Evolutionary conservation across 1,284 basidiomycete genomes (phyloP), one percentile per base, ranked within the genome.

Genomic region (Irpex sp.): DNA sequence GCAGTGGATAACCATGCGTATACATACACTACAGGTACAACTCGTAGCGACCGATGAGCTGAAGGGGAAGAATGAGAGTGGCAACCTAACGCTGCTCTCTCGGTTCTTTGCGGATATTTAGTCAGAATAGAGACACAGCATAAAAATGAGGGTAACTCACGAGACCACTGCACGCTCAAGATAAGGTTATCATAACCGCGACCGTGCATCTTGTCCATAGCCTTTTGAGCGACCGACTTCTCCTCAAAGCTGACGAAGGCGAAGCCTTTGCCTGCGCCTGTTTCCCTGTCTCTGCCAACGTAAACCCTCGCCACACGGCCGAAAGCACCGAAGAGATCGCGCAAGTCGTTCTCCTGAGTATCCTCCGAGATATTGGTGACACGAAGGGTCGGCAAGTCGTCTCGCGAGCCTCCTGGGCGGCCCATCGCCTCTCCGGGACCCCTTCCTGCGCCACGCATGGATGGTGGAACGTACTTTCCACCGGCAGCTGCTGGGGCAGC

Each of bases 331-430:
- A 99, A 99, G 21, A 99, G 83, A 34, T 95, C 94, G 64, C 96
- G 89, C 59, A 99, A 81, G 77, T 99, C 97, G 74, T 91, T 91
- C 76, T 99, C 97, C 71, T 94, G 89, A 1, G 95, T 95, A 72
- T 99, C 97, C 76, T 96, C 92, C 37, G 93, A 95, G 66, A 99
- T 91, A 73, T 98, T 99, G 51, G 97, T 98, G 69, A 99, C 94
- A 59, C 97, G 94, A 26, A 99, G 85, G 0, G 97, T 99, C 3
- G 97, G 97, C 31, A 97, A 83, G 73, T 99, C 97, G 76, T 98
- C 97, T 59, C 96, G 85, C 55, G 75, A 80, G 52, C 81, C 79
- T 21, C 80, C 80, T 8, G 72, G 74, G 65, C 85, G 84, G 68
- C 85, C 85, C 93, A 96, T 96, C 17, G 88, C 83, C 74, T 95